A percentile compares a stretch with the other conserved stretches of the same genome.
phyloP scores from a whole-genome alignment of 768 basidiomycete genomes.

The Leccinum fibrillosum region DNA sequence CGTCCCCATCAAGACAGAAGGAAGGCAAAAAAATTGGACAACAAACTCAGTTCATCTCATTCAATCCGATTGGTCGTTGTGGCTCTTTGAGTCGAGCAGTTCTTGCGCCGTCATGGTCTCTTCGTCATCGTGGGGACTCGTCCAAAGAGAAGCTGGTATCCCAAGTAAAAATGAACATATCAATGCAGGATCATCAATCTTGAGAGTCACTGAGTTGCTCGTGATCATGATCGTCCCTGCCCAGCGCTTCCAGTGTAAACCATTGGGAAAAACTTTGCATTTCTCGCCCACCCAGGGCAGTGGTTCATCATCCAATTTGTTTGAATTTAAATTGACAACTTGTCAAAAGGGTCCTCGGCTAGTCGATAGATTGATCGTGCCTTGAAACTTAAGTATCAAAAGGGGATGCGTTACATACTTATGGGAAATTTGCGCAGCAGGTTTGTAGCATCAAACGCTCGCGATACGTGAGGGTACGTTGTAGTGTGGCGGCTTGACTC shows the following conservation, averaged over 20 bases:
- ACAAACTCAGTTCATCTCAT: background rate
- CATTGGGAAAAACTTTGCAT: background rate
- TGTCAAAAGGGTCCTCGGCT: background rate
- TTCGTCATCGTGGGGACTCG: constrained; percentile 13
- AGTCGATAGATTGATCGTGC: background rate
- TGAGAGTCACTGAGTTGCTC: background rate
- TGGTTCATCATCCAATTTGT: background rate
- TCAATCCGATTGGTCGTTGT: background rate
- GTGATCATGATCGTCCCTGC: background rate
- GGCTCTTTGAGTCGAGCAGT: constrained; percentile 3
- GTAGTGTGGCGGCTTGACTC: background rate
- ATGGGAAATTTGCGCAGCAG: background rate
- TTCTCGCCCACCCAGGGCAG: background rate
- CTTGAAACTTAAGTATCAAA: background rate
- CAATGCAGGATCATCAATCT: constrained; percentile 17
- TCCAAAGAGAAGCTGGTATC: constrained; percentile 1
- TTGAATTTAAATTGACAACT: background rate
- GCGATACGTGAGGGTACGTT: background rate
- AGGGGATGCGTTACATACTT: background rate
- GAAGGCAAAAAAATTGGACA: too few species aligned
- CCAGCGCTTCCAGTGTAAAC: background rate
- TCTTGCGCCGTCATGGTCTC: constrained; percentile 19
- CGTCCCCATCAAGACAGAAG: too few species aligned
- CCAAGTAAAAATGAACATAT: background rate
- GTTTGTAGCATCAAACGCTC: background rate